Evolutionary conservation across 1,139 yeast species (phyloP), one percentile per base, ranked within the genome.

Genomic region (Debaryomycetaceae sp.): DNA sequence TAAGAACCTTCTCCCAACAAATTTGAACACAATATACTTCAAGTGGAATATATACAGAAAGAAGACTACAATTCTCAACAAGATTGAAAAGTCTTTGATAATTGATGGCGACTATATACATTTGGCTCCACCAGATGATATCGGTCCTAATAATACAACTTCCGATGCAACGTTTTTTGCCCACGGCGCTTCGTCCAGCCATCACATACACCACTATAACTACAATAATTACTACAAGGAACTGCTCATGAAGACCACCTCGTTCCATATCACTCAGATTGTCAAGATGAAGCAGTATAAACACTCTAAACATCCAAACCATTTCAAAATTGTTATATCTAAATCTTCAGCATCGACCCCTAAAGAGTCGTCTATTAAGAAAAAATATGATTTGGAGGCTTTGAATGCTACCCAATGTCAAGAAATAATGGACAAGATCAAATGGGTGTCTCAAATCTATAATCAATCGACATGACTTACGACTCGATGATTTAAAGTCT

Each of bases 21-120:
- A 63, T 38, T 55, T 68, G 33, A 71, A 68, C 43, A 59, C 74
- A 4, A 60, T 70, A 6, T 73, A 70, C 47, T 70, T 63, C 53
- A 74, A 77, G 40, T 78, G 91, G 79, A 83, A 79, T 32, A 95
- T 92, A 1, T 87, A 89, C 87, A 75, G 98, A 50, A 79, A 94
- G 44, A 92, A 89, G 55, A 81, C 91, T 70, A 83, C 95, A 0
- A 83, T 92, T 52, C 79, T 86, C 46, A 81, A 82, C 42, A 77
- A 89, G 39, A 87, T 88, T 45, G 96, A 91, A 49, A 79, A 94
- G 50, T 79, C 89, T 1, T 67, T 92, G 36, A 91, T 95, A 1
- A 78, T 92, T 33, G 98, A 92, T 60, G 98, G 98, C 15, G 96
- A 89, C 53, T 91, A 89, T 55, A 81, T 92, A 13, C 94, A 91